Base-by-base conservation (phyloP, 1,284 basidiomycete genomes). In the Ganoderma multipileum region DNA sequence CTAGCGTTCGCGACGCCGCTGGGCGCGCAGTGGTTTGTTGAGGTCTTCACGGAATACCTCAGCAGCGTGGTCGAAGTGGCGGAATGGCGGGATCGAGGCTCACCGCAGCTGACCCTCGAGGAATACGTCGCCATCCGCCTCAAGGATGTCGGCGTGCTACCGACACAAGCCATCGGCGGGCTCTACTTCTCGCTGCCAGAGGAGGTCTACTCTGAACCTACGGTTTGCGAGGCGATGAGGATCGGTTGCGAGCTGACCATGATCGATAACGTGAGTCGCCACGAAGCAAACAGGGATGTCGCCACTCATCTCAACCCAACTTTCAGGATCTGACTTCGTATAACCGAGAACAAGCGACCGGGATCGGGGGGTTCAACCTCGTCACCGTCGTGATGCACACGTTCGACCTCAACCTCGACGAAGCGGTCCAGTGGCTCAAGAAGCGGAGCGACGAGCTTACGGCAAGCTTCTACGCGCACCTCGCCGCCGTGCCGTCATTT, bases 321-420 rank as follows among this genome's bases (percentile, higher is more conserved):
- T 14, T 60, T 9, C 54, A 44, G 38, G 59, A 83, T 65, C 72
- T 83, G 0, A 75, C 75, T 67, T 83, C 82, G 7, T 83, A 79
- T 73, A 81, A 81, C 63, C 75, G 76, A 39, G 82, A 83, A 61
- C 80, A 82, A 65, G 73, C 80, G 12, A 75, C 76, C 16, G 79
- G 79, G 11, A 78, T 77, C 64, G 73, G 79, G 60, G 76, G 72
- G n/a, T 79, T 81, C 74, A 83, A 82, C 74, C 75, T 82, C 67
- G 64, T 83, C 64, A 73, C 75, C 20, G 71, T 80, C 62, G 74
- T 78, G 50, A 81, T 80, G 79, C 65, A 66, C 20, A 65, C 76
- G 44, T 70, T 77, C 33, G 72, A 71, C 23, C 69, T 75, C 50
- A 72, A 67, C 63, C 66, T 83, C 18, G 77, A 81, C 59, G 73